A percentile compares a stretch with the other conserved stretches of the same genome.
These are phyloP conservation scores for Exophiala sp. DNA, from an alignment of 2,329 filamentous ascomycete genomes.

Conservation along the genomic window DNA sequence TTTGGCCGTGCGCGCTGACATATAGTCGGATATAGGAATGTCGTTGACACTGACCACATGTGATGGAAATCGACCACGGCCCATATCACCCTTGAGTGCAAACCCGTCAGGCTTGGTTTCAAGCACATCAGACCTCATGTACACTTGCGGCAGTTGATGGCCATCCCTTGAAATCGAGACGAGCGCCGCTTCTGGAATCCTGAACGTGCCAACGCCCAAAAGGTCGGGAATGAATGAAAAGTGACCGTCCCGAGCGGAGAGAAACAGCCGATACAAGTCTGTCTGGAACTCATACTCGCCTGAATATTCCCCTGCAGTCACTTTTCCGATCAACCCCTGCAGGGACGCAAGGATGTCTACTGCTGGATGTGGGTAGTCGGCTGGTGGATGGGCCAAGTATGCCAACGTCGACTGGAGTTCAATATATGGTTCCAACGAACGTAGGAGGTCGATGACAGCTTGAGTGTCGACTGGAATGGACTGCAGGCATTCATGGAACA, in stretches of 20 bases:
- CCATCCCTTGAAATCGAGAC: constrained; percentile 59
- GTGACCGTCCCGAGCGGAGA: constrained; percentile 58
- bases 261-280: constrained; percentile 50
- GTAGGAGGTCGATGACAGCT: constrained; percentile 8
- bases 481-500: constrained; percentile 14
- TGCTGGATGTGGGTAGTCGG: constrained; percentile 45
- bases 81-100: background rate
- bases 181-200: constrained; percentile 51
- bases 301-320: constrained; percentile 40
- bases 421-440: constrained; percentile 34
- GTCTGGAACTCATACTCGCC: constrained; percentile 52
- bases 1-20: background rate
- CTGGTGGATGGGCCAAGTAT: constrained; percentile 48
- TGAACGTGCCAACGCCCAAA: constrained; percentile 44
- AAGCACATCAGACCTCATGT: constrained; percentile 30
- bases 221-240: constrained; percentile 31
- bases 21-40: background rate
- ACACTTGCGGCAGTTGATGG: constrained; percentile 53
- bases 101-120: background rate
- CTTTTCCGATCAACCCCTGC: constrained; percentile 41
- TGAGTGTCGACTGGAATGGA: constrained; percentile 8
- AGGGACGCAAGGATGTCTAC: constrained; percentile 47
- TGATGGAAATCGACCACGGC: background rate
- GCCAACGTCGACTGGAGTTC: constrained; percentile 46
- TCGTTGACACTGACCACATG: constrained; percentile 11